Base-by-base conservation (phyloP, 1,284 basidiomycete genomes). In the Inonotus hispidus region DNA sequence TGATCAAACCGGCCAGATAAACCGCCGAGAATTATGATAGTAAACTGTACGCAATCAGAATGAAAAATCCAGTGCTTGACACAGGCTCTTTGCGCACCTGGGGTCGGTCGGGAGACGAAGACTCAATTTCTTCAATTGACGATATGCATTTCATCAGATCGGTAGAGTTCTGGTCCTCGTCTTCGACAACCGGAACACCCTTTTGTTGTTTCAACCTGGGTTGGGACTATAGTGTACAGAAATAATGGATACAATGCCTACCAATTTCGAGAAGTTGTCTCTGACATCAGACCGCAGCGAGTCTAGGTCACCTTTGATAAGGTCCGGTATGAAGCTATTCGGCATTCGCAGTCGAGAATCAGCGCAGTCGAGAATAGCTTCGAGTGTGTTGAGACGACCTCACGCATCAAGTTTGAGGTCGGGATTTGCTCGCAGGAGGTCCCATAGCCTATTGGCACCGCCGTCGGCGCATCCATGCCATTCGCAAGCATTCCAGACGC, bases 281-380 rank as follows among this genome's bases (percentile, higher is more conserved):
- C 77, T 77, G 11, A 95, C 93, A 53, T 95, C 89, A 1, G 78
- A 72, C 8, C 91, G 80, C 35, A 98, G 71, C 7, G 95, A 97
- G 72, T 98, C 96, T 35, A 98, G 74, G 71, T 99, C 96, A 11
- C 95, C 96, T 71, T 93, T 93, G 71, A 99, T 91, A 35, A 95
- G 73, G 69, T 96, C 82, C 0, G 96, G 96, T 1, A 87, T 70
- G 70, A 83, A 90, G 39, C 88, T 90, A 58, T 29, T 43, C 41
- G 41, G 2, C 8, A 21, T 43, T 54, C 41, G 41, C 50, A 35
- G 32, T 13, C 5, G 50, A 52, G 27, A 29, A 27, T 52, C 50
- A 52, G 50, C 50, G 14, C 50, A 27, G 32, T 16, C 32, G 16
- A 32, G 50, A 32, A 7, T 3, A 32, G 32, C 32, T 32, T 52